Conservation (phyloP, 2,329 filamentous ascomycete genomes). For the Magnaporthiopsis incrustans region DNA sequence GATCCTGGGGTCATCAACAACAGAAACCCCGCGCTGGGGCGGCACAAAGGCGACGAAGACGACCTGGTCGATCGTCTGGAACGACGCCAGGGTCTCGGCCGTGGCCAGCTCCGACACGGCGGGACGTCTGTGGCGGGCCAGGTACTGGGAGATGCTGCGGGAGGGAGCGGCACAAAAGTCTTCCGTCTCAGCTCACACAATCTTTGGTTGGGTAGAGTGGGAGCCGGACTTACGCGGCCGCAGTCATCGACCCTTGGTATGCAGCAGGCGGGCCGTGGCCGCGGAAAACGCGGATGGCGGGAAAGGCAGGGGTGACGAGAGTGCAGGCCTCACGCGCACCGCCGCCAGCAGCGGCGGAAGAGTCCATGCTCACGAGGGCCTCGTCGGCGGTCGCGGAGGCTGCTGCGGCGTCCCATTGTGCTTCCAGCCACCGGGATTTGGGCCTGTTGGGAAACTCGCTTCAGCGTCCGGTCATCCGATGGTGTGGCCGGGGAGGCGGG, state of each 20-base stretch:
- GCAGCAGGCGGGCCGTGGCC: slow-evolving; percentile 7
- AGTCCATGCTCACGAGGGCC: slow-evolving; percentile 18
- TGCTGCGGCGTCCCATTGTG: slow-evolving; percentile 5
- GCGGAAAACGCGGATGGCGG: slow-evolving; percentile 16
- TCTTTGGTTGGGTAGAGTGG: background rate
- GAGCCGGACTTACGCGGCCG: slow-evolving; percentile 14
- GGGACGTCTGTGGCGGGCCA: slow-evolving; percentile 19
- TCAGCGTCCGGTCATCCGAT: background rate
- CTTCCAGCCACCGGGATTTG: slow-evolving; percentile 3
- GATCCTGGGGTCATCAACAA: background rate
- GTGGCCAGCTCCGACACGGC: slow-evolving; percentile 16
- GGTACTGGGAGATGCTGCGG: slow-evolving; percentile 18
- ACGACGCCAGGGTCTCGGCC: slow-evolving; percentile 12
- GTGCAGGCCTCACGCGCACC: slow-evolving; percentile 9
- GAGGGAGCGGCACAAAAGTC: no score
- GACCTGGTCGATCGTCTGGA: slow-evolving; percentile 6
- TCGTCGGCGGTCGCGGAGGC: slow-evolving; percentile 4
- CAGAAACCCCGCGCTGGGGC: slow-evolving; percentile 12
- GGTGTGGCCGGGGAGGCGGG: background rate
- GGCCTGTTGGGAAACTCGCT: background rate
- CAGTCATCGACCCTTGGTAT: slow-evolving; percentile 16
- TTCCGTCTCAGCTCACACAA: background rate
- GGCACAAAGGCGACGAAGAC: slow-evolving; percentile 8
- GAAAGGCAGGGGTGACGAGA: slow-evolving; percentile 11
- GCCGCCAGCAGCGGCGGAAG: slow-evolving; percentile 8